Evolutionary conservation across 2,329 filamentous ascomycete species (phyloP).

Genomic region (Pseudogymnoascus sp.): DNA sequence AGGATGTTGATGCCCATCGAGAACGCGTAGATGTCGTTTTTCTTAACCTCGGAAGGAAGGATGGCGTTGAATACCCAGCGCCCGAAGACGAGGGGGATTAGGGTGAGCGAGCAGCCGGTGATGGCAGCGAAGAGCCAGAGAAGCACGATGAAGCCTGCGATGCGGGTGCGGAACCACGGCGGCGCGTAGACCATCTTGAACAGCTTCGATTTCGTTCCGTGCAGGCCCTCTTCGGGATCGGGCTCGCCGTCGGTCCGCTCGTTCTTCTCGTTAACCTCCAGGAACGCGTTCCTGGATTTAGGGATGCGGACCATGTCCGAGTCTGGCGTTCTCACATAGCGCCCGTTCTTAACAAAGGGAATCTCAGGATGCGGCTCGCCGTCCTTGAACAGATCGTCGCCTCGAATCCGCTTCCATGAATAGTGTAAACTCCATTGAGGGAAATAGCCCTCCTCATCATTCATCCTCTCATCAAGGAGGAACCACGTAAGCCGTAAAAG

Average conservation of each 20-base stretch:
- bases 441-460: slow-evolving; percentile 72
- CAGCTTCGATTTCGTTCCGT: slow-evolving; percentile 42
- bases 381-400: slow-evolving; percentile 12
- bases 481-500: slow-evolving; percentile 80
- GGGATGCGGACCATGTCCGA: slow-evolving; percentile 93
- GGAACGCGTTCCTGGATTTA: slow-evolving; percentile 72
- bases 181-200: slow-evolving; percentile 66
- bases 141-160: slow-evolving; percentile 76
- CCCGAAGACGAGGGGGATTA: slow-evolving; percentile 79
- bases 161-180: slow-evolving; percentile 70
- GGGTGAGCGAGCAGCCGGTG: slow-evolving; percentile 76
- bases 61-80: slow-evolving; percentile 66
- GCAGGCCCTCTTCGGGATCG: slow-evolving; percentile 46
- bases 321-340: slow-evolving; percentile 84
- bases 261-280: slow-evolving; percentile 63
- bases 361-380: slow-evolving; percentile 18
- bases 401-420: slow-evolving; percentile 33
- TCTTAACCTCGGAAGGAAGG: slow-evolving; percentile 61
- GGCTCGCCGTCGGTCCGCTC: slow-evolving; percentile 52
- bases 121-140: slow-evolving; percentile 91
- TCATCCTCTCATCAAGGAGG: slow-evolving; percentile 73
- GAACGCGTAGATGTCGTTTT: slow-evolving; percentile 96
- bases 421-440: slow-evolving; percentile 52
- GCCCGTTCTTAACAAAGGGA: slow-evolving; percentile 60
- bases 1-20: slow-evolving; percentile 81